These are phyloP conservation scores for Alternaria novae-zelandiae DNA, from an alignment of 2,329 filamentous ascomycete genomes.

Conservation along the genomic window DNA sequence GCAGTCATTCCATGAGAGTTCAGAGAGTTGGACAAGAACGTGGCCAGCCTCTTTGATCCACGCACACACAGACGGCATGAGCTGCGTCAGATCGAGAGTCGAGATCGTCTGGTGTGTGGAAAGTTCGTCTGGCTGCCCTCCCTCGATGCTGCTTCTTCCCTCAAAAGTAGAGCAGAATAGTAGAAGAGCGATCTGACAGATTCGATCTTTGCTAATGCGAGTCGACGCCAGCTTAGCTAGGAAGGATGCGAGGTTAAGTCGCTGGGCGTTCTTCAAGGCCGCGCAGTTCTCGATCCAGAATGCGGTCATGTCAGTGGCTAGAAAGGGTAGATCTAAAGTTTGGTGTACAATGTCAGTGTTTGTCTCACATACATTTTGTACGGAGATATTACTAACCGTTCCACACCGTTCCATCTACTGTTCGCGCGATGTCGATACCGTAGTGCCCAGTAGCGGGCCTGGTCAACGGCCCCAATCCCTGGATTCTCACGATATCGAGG, in stretches of 20 bases:
- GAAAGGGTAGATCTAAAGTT: slow-evolving; percentile 6
- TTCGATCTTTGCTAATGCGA: neutral
- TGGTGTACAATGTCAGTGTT: neutral
- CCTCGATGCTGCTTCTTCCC: neutral
- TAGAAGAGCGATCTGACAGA: neutral
- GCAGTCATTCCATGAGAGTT: neutral
- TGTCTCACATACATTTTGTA: neutral
- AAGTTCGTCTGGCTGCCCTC: neutral
- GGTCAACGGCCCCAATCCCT: slow-evolving; percentile 12
- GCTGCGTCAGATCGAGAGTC: neutral
- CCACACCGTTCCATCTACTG: slow-evolving; percentile 16
- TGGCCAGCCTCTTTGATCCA: neutral
- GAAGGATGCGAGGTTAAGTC: slow-evolving; percentile 13
- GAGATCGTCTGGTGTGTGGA: neutral
- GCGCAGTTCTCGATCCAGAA: slow-evolving; percentile 14
- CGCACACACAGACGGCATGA: neutral
- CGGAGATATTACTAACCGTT: neutral
- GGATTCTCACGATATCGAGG: slow-evolving; percentile 10
- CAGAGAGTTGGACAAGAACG: neutral
- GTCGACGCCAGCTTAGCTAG: slow-evolving; percentile 12
- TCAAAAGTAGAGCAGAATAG: neutral
- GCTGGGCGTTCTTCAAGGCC: slow-evolving; percentile 3
- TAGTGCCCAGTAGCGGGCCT: slow-evolving; percentile 12
- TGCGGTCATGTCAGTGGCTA: slow-evolving; percentile 14
- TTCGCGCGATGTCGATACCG: slow-evolving; percentile 17